These are phyloP conservation scores for Debaryomyces prosopidis DNA, from an alignment of 805 yeast genomes.

Conservation along the genomic window DNA sequence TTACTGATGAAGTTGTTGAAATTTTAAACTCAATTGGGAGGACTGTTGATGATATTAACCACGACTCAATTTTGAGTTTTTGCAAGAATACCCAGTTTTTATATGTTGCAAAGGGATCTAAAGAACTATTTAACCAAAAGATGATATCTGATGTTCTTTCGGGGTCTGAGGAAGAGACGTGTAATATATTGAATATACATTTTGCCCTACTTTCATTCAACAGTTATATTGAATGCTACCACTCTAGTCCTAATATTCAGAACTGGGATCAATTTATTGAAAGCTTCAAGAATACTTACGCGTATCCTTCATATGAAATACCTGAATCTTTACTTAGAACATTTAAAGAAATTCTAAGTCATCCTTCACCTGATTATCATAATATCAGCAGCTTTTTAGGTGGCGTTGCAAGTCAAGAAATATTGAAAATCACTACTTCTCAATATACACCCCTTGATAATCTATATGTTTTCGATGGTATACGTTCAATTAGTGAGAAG, in stretches of 20 bases:
- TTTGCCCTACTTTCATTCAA: constrained; percentile 42
- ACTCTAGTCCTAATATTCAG: constrained; percentile 15
- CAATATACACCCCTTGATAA: constrained; percentile 83
- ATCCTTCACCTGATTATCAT: constrained; percentile 47
- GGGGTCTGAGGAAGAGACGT: constrained; percentile 13
- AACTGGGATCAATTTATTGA: constrained; percentile 19
- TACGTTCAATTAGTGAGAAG: constrained; percentile 48
- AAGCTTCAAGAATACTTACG: constrained; percentile 18
- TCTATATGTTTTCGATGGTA: constrained; percentile 71
- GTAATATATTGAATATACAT: constrained; percentile 33
- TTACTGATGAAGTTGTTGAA: constrained; percentile 34
- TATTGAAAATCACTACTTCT: constrained; percentile 67
- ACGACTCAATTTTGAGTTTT: constrained; percentile 46
- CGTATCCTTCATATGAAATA: constrained; percentile 13
- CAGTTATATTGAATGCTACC: constrained; percentile 15
- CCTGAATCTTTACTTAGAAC: constrained; percentile 16
- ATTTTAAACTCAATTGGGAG: constrained; percentile 27
- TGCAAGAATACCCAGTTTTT: constrained; percentile 62
- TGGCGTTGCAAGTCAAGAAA: constrained; percentile 86
- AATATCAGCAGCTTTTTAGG: constrained; percentile 73
- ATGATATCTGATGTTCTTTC: constrained; percentile 14
- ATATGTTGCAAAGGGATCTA: constrained; percentile 49
- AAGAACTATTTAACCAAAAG: constrained; percentile 15
- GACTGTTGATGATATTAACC: constrained; percentile 26
- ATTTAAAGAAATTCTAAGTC: constrained; percentile 35